Evolutionary conservation across 768 basidiomycete species (phyloP).

Genomic region (Russula sp.): DNA sequence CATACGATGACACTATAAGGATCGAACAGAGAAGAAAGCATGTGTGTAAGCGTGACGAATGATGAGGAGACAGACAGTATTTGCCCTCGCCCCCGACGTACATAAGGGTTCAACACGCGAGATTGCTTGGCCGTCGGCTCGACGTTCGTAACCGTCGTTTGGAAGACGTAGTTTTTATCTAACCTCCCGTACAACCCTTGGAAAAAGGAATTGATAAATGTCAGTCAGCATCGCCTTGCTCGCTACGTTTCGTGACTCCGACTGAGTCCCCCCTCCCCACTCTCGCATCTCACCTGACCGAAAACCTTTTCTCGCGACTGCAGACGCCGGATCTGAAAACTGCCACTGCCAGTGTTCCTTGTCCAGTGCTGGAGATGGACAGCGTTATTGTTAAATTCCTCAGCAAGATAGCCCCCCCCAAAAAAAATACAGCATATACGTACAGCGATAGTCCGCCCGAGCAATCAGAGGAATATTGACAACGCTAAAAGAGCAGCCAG

Average conservation of each 20-base stretch:
- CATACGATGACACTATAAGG: constrained; percentile 54
- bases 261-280: no score
- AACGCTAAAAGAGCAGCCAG: constrained; percentile 35
- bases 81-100: constrained; percentile 27
- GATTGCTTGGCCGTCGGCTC: constrained; percentile 75
- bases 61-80: no score
- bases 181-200: constrained; percentile 54
- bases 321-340: constrained; percentile 49
- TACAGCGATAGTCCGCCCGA: constrained; percentile 62
- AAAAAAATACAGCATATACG: constrained; percentile 6
- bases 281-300: constrained; percentile 35
- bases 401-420: neutral
- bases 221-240: neutral
- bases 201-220: neutral
- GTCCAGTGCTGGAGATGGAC: constrained; percentile 33
- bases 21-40: neutral
- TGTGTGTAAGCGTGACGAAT: no score
- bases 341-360: constrained; percentile 52
- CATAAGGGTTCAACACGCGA: constrained; percentile 58
- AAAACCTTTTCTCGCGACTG: constrained; percentile 46
- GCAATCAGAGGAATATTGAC: constrained; percentile 48
- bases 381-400: neutral
- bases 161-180: constrained; percentile 48
- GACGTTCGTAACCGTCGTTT: constrained; percentile 72
- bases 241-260: no score